Percentiles rank a stretch among this genome's conserved stretches.
These are phyloP conservation scores for Dipteronia sinensis DNA, from an alignment of 345 rosid genomes.

Conservation along the genomic window DNA sequence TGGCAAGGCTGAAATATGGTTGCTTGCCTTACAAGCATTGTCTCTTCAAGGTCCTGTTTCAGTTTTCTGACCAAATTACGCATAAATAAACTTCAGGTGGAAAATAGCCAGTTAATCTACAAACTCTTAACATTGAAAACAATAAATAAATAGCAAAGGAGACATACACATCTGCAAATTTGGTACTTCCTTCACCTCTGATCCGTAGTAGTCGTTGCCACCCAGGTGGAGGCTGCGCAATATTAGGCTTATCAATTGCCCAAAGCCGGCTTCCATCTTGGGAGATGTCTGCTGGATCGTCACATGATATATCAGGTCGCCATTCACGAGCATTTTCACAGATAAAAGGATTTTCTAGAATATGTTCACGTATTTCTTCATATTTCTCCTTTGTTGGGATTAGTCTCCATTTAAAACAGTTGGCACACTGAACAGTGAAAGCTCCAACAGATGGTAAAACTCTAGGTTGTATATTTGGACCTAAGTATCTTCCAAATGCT, in stretches of 20 bases:
- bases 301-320: slow-evolving; percentile 76
- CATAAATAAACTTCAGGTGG: neutral
- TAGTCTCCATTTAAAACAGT: slow-evolving; percentile 91
- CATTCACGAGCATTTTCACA: slow-evolving; percentile 75
- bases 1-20: neutral
- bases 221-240: slow-evolving; percentile 85
- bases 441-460: slow-evolving; percentile 75
- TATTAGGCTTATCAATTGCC: slow-evolving; percentile 95
- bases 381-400: slow-evolving; percentile 85
- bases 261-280: slow-evolving; percentile 91
- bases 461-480: slow-evolving; percentile 38
- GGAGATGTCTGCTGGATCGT: slow-evolving; percentile 77
- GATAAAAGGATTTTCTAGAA: slow-evolving; percentile 70
- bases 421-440: slow-evolving; percentile 86
- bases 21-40: neutral
- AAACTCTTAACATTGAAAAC: neutral
- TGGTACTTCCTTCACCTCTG: slow-evolving; percentile 84
- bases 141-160: slow-evolving; percentile 15
- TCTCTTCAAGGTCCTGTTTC: neutral
- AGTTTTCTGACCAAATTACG: neutral
- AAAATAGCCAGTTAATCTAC: neutral
- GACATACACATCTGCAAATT: slow-evolving; percentile 92
- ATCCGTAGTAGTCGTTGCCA: slow-evolving; percentile 84
- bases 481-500: slow-evolving; percentile 21
- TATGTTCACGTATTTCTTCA: slow-evolving; percentile 86